Evolutionary conservation across 2,329 filamentous ascomycete species (phyloP), one percentile per base, ranked within the genome.

Genomic region (Colletotrichum tropicale): DNA sequence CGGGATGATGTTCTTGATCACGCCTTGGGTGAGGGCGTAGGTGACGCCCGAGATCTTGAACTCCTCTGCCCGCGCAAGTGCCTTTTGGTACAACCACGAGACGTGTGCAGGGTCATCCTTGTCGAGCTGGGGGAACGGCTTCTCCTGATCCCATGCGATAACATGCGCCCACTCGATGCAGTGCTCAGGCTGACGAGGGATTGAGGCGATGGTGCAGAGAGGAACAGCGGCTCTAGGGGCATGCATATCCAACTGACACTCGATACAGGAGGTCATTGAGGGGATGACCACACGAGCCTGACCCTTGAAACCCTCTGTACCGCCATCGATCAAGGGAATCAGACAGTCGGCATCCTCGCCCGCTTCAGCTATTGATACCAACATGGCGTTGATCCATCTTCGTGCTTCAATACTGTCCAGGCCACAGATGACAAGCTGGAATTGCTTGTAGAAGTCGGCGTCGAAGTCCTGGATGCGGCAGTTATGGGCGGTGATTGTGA

Each of bases 101-200:
- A 99, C 97, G 85, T 99, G 97, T 82, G 98, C 95, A 55, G 98
- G 95, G 81, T 99, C 95, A 84, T 99, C 98, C 80, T 95, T 98
- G 86, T 99, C 97, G 64, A 99, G 93, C 43, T 91, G 90, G 21
- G 96, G 93, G 78, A 96, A 98, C 77, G 94, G 94, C 82, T 94
- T 93, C 81, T 95, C 92, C 79, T 94, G 91, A 77, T 98, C 96
- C 97, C 97, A 99, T 55, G 97, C 97, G 77, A 99, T 98, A 81
- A 98, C 94, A 83, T 98, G 96, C 0, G 97, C 98, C 97, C 97
- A 99, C 86, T 99, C 97, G 81, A 99, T 95, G 84, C 97, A 99
- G 86, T 99, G 97, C 84, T 98, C 96, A 1, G 97, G 97, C 83
- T 99, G 97, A 16, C 97, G 94, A 12, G 97, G 97, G 79, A 99